phyloP scores from a whole-genome alignment of 2,329 filamentous ascomycete species.

The Calonectria naviculata region DNA sequence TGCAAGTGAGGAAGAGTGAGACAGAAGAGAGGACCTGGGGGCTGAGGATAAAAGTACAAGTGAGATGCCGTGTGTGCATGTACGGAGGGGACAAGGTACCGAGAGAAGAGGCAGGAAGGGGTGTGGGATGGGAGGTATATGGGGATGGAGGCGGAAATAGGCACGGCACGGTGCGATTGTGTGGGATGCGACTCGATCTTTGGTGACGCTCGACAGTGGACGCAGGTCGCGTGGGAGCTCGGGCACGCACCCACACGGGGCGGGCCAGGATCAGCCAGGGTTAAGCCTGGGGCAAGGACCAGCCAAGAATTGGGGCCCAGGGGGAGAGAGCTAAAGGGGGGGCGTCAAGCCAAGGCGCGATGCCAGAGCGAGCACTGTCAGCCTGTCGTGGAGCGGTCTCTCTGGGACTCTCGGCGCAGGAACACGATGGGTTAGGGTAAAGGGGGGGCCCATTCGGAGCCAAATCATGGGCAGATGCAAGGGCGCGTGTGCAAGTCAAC shows the following conservation, averaged over 20 bases:
- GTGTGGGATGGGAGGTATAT: slow-evolving; percentile 9
- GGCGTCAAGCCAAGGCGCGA: slow-evolving; percentile 9
- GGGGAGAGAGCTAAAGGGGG: slow-evolving; percentile 8
- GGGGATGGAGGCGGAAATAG: slow-evolving; percentile 24
- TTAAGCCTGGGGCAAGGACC: slow-evolving; percentile 4
- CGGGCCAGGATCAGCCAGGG: slow-evolving; percentile 14
- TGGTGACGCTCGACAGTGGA: slow-evolving; percentile 18
- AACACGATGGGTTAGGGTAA: slow-evolving; percentile 37
- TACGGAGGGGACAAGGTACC: background rate
- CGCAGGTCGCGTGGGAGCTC: slow-evolving; percentile 26
- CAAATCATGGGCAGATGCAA: slow-evolving; percentile 35
- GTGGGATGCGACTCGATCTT: slow-evolving; percentile 21
- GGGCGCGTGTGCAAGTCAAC: slow-evolving; percentile 15
- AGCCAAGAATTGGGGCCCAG: slow-evolving; percentile 7
- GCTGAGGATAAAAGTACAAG: background rate
- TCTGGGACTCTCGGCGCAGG: slow-evolving; percentile 25
- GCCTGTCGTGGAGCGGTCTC: slow-evolving; percentile 33
- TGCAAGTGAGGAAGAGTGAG: slow-evolving; percentile 2
- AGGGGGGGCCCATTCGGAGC: slow-evolving; percentile 30
- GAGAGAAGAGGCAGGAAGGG: background rate
- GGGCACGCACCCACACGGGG: slow-evolving; percentile 22
- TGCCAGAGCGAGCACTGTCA: slow-evolving; percentile 21
- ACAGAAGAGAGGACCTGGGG: background rate
- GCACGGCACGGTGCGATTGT: slow-evolving; percentile 17
- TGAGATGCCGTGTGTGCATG: background rate